These are phyloP conservation scores for Fomitopsis pinicola DNA, from an alignment of 1,284 basidiomycete genomes.

Conservation along the genomic window DNA sequence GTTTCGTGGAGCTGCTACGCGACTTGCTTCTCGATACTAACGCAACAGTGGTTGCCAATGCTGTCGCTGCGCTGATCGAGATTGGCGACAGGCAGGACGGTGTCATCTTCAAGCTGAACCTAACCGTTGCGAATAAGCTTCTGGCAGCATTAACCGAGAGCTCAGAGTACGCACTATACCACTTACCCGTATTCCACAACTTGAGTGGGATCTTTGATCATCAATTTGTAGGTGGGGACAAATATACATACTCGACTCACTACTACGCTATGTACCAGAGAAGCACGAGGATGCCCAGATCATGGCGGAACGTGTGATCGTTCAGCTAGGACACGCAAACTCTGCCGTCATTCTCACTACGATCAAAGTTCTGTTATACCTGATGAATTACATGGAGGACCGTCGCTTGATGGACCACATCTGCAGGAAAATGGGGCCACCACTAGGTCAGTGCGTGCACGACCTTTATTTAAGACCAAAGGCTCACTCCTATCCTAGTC, in stretches of 20 bases:
- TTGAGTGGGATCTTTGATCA: not conserved
- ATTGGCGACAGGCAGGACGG: constrained; percentile 89
- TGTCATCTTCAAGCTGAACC: constrained; percentile 83
- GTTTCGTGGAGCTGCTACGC: constrained; percentile 82
- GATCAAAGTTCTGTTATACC: constrained; percentile 92
- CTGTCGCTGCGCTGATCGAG: constrained; percentile 90
- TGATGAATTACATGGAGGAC: constrained; percentile 99
- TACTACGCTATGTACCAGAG: constrained; percentile 92
- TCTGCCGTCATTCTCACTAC: constrained; percentile 94
- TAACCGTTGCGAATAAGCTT: constrained; percentile 80
- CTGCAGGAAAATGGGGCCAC: constrained; percentile 97
- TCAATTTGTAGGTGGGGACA: constrained; percentile 83
- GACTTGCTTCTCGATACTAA: constrained; percentile 91
- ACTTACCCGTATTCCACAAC: constrained; percentile 1
- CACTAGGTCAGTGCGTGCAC: constrained; percentile 60
- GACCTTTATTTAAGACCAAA: not conserved
- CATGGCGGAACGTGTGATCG: constrained; percentile 89
- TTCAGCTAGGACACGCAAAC: constrained; percentile 90
- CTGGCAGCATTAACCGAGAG: constrained; percentile 84
- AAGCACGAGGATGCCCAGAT: constrained; percentile 86
- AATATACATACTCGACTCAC: constrained; percentile 94
- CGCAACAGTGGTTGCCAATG: constrained; percentile 92
- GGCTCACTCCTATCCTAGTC: constrained; percentile 44
- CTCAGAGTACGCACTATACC: constrained; percentile 68
- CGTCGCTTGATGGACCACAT: constrained; percentile 82